Evolutionary conservation across 2,329 filamentous ascomycete genomes (phyloP).

Genomic region (Ambrosiella beaveri): DNA sequence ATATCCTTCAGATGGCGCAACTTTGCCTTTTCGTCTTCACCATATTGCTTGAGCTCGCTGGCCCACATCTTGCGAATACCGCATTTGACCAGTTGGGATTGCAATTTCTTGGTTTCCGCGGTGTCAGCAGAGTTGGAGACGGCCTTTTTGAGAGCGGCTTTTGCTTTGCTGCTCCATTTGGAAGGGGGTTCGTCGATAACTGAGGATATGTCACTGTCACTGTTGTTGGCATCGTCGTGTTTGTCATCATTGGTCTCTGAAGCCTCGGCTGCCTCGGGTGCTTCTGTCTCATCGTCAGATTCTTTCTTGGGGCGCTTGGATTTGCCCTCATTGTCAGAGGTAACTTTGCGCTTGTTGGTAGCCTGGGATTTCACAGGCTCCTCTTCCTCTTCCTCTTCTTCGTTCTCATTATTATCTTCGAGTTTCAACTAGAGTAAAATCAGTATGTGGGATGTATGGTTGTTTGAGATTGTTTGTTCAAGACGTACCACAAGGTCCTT

Average conservation of each 20-base stretch:
- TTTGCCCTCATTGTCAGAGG: constrained; percentile 16
- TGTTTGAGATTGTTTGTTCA: neutral
- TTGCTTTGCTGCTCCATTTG: constrained; percentile 15
- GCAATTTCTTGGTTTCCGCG: constrained; percentile 72
- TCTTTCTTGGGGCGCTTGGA: constrained; percentile 14
- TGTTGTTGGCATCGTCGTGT: constrained; percentile 12
- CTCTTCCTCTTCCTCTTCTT: constrained; percentile 10
- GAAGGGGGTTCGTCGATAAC: constrained; percentile 57
- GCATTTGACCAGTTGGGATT: constrained; percentile 75
- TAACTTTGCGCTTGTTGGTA: constrained; percentile 20
- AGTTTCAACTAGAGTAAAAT: constrained; percentile 3
- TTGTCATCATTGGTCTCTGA: constrained; percentile 8
- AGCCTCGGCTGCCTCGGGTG: constrained; percentile 7
- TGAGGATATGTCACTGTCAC: constrained; percentile 43
- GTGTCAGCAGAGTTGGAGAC: constrained; percentile 38
- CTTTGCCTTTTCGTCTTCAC: constrained; percentile 57
- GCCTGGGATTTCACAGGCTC: neutral
- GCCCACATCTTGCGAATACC: constrained; percentile 86
- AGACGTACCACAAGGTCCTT: constrained; percentile 34
- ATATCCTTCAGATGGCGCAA: constrained; percentile 64
- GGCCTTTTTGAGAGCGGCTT: constrained; percentile 25
- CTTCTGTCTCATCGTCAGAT: neutral
- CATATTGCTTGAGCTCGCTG: constrained; percentile 60
- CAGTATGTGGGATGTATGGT: neutral
- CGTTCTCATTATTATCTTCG: neutral